A percentile compares a stretch with the other conserved stretches of the same genome.
phyloP scores from a whole-genome alignment of 176 grass and related monocot species.

The Alloteropsis semialata region DNA sequence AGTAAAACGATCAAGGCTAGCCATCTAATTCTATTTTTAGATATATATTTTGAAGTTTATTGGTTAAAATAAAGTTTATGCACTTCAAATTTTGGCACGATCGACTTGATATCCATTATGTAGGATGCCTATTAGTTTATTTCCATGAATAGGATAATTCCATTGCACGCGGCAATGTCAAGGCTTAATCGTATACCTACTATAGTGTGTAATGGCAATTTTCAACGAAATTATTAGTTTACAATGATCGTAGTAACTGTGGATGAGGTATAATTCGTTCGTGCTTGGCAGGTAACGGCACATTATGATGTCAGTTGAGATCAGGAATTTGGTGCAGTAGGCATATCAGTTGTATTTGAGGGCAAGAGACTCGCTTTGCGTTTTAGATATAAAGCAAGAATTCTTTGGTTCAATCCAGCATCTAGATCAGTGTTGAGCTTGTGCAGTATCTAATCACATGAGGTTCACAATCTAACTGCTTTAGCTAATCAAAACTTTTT shows the following conservation, averaged over 20 bases:
- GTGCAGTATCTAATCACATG: not conserved
- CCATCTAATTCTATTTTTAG: not conserved
- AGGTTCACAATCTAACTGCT: not conserved
- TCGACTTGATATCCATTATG: not conserved
- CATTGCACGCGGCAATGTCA: not conserved
- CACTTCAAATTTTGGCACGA: not conserved
- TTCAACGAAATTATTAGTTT: not conserved
- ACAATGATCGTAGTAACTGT: not conserved
- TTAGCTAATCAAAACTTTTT: conserved; percentile 1
- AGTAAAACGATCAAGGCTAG: not conserved
- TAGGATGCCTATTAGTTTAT: not conserved
- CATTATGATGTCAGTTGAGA: not conserved
- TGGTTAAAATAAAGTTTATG: not conserved
- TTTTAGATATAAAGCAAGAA: not conserved
- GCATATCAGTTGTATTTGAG: not conserved
- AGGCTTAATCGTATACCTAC: not conserved
- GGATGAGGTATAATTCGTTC: not conserved
- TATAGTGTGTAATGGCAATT: not conserved
- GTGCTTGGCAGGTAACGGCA: not conserved
- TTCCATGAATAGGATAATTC: not conserved
- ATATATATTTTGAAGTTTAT: not conserved
- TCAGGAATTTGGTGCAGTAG: not conserved
- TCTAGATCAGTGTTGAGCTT: conserved; percentile 15
- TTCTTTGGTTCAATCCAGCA: not conserved
- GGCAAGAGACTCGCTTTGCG: not conserved